phyloP scores from a whole-genome alignment of 2,329 filamentous ascomycete species.

The Sphaceloma murrayae region DNA sequence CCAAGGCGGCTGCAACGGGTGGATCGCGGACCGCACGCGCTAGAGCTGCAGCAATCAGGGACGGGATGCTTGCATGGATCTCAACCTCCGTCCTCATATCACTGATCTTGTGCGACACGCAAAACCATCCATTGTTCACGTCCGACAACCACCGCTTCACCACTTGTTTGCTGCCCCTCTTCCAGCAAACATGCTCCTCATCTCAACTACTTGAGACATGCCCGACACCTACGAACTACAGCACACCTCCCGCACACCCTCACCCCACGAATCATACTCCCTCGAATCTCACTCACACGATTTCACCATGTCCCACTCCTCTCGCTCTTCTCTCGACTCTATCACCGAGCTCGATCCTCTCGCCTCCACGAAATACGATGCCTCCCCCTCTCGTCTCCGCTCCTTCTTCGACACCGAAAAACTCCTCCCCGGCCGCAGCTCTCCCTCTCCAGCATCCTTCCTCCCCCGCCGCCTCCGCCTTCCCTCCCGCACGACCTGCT shows the following conservation, averaged over 20 bases:
- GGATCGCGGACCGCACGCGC: conserved; percentile 4
- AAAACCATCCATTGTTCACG: not conserved
- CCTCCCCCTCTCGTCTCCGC: conserved; percentile 12
- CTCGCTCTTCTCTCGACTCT: conserved; percentile 29
- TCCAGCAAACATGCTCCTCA: conserved; percentile 5
- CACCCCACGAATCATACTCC: conserved; percentile 16
- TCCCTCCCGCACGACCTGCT: conserved; percentile 36
- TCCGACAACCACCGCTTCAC: not conserved
- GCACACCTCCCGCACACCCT: conserved; percentile 9
- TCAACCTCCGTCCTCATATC: conserved; percentile 9
- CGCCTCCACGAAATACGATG: conserved; percentile 23
- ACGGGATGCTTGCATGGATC: conserved; percentile 7
- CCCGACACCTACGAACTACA: conserved; percentile 17
- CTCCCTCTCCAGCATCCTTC: conserved; percentile 3
- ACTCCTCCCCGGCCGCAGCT: not conserved
- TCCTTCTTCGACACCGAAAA: conserved; percentile 27
- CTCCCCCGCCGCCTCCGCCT: conserved; percentile 18
- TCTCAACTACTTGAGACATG: conserved; percentile 7
- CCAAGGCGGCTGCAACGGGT: conserved; percentile 1
- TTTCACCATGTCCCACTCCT: conserved; percentile 21
- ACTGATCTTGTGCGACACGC: conserved; percentile 2
- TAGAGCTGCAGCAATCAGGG: conserved; percentile 10
- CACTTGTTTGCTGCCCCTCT: conserved; percentile 3
- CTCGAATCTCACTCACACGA: conserved; percentile 19
- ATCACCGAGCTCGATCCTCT: conserved; percentile 41